Base-by-base conservation (phyloP, 1,284 basidiomycete genomes). In the Apiotrichum domesticum region DNA sequence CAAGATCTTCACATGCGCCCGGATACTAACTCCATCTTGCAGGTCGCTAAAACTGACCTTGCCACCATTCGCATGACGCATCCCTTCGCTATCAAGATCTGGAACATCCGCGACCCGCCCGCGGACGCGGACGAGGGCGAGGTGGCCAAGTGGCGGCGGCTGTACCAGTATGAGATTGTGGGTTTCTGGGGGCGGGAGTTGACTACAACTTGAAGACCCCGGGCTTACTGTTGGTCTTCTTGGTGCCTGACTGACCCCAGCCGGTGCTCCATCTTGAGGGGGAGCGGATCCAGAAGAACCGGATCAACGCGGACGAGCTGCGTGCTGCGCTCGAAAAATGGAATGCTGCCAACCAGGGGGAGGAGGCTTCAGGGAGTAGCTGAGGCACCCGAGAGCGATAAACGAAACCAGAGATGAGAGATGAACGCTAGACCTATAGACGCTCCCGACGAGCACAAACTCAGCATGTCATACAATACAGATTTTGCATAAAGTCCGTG, bases 151-250 rank as follows among this genome's bases (percentile, higher is more conserved):
- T 76, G 74, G 74, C 58, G 69, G 14, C 62, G 72, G 52, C 48
- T 70, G 50, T 76, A 76, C 56, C 72, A 74, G 62, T 74, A 74
- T 66, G 74, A 76, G 48, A 73, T 76, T 54, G 73, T 72, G 59
- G 54, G 71, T 67, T 10, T 46, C 21, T 51, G 21, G n/a, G 10
- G 3, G 35, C 8, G 45, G 32, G 45, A 29, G 2, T 21, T 21
- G 21, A 21, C 21, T 21, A 21, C 21, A 21, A 21, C 21, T 21
- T 21, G 21, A 21, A 21, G 21, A 21, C 21, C 21, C 21, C 21
- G 21, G 21, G 21, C 21, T 21, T 21, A 21, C 21, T 21, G 21
- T 21, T 21, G 21, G 21, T 21, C 21, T 21, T 21, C 21, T 21
- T 6, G 45, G 33, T 1, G 34, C 4, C 1, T 1, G 8, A 46